Evolutionary conservation across 2,329 filamentous ascomycete genomes (phyloP), one percentile per base, ranked within the genome.

Genomic region (Dryadomyces quercus-mongolicae): DNA sequence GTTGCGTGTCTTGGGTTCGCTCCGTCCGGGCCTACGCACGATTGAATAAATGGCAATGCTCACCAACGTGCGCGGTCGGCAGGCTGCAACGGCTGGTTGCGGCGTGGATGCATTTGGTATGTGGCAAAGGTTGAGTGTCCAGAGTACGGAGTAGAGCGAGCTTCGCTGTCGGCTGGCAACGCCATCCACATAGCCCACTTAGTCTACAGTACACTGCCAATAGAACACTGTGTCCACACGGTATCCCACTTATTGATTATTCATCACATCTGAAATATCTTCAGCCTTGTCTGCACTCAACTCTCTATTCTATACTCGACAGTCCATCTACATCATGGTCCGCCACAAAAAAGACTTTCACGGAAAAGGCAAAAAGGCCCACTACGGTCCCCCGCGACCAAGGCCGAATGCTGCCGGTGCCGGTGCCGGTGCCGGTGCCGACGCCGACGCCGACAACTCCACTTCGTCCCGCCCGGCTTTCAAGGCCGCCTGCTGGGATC

Each of bases 401-500:
- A 74, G 76, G 58, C 53, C 53, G 2, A 31, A 51, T 9, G 21
- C 42, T 10, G 48, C 40, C 7, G 44, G 20, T 20, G 44, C 25
- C 48, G 72, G 75, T 56, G 76, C 75, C 60, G 73, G 71, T n/a
- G n/a, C n/a, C 64, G 65, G 65, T 49, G 59, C 68, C 22, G 49
- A 31, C 18, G 52, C 44, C n/a, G 62, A 61, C 60, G 61, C 69
- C 60, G 64, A 70, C 53, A 64, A 60, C 21, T 57, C 42, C n/a
- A 13, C 52, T n/a, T 56, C 38, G 51, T 61, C 49, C 63, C 54
- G 56, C 63, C 50, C 78, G 63, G 65, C 72, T 21, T 96, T 91
- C 78, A 95, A 94, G 71, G 92, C 93, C 50, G 93, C 92, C 56
- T 96, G 92, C 68, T 98, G 93, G 93, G 93, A 98, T 65, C 77